Conservation (phyloP, 768 basidiomycete species). For the Daedaleopsis sinensis region DNA sequence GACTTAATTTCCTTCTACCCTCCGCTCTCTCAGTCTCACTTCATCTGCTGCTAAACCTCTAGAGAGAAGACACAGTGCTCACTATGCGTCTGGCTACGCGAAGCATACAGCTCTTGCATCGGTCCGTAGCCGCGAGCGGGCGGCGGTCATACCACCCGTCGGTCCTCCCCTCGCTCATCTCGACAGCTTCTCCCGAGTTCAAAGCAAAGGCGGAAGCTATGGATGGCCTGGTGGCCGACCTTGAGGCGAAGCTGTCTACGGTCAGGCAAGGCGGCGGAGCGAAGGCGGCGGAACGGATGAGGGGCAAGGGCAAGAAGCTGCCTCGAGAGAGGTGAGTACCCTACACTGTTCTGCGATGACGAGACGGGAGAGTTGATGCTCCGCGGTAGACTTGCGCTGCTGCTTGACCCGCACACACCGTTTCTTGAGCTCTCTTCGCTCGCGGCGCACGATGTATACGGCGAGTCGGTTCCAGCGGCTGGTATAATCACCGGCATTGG, state of each 20-base stretch:
- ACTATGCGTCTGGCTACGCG: constrained; percentile 14
- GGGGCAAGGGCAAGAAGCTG: constrained; percentile 76
- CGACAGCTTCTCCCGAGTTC: constrained; percentile 74
- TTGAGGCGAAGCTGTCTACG: constrained; percentile 59
- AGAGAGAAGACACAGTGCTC: not conserved
- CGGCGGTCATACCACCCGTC: constrained; percentile 62
- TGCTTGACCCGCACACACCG: constrained; percentile 86
- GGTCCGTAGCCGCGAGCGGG: constrained; percentile 3
- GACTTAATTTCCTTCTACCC: not conserved
- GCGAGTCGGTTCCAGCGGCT: constrained; percentile 79
- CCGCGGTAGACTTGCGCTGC: constrained; percentile 57
- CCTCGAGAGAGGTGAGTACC: constrained; percentile 74
- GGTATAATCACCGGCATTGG: constrained; percentile 85
- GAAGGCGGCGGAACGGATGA: constrained; percentile 76
- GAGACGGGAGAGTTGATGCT: not conserved
- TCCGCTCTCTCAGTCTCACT: not conserved
- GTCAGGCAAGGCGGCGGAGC: constrained; percentile 74
- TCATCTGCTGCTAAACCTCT: not conserved
- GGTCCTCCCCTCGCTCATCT: constrained; percentile 72
- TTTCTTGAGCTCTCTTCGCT: constrained; percentile 88
- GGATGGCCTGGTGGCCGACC: constrained; percentile 65
- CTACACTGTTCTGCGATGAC: not conserved
- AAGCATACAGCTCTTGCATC: constrained; percentile 8
- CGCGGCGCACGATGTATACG: constrained; percentile 88
- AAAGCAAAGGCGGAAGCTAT: constrained; percentile 64